Evolutionary conservation across 345 rosid genomes (phyloP).

Genomic region (Brassica carinata): DNA sequence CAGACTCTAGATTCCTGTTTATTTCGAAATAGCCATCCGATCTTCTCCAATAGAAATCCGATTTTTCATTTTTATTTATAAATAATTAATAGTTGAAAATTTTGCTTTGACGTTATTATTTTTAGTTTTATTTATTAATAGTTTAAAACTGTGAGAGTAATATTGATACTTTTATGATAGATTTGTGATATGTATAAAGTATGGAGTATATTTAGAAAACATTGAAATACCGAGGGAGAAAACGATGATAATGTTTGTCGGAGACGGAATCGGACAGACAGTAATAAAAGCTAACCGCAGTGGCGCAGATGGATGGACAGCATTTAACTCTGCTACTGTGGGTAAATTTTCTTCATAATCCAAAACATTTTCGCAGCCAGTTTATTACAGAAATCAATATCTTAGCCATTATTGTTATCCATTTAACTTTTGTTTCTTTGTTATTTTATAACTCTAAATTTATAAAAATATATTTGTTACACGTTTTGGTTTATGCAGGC

Average conservation of each 20-base stretch:
- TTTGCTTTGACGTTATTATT: not conserved
- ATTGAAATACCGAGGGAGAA: conserved; percentile 69
- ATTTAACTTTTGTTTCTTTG: not conserved
- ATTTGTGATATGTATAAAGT: conserved; percentile 78
- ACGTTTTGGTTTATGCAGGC: conserved; percentile 46
- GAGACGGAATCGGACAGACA: conserved; percentile 88
- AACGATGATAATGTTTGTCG: conserved; percentile 66
- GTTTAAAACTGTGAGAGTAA: not conserved
- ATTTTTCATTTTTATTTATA: not conserved
- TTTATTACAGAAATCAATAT: not conserved
- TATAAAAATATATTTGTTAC: not conserved
- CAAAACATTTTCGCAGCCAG: not conserved
- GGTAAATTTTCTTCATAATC: conserved; percentile 48
- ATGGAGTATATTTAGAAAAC: conserved; percentile 71
- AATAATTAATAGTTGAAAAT: not conserved
- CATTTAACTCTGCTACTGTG: conserved; percentile 86
- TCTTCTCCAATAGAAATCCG: not conserved
- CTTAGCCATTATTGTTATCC: not conserved
- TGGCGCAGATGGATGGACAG: conserved; percentile 68
- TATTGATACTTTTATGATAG: conserved; percentile 37
- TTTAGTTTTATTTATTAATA: not conserved
- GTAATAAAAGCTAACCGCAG: conserved; percentile 62
- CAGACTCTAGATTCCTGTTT: not conserved
- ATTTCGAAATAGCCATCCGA: not conserved
- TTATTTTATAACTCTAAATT: not conserved